Base-by-base conservation (phyloP, 495 filamentous ascomycete genomes). In the Xylaria venustula region DNA sequence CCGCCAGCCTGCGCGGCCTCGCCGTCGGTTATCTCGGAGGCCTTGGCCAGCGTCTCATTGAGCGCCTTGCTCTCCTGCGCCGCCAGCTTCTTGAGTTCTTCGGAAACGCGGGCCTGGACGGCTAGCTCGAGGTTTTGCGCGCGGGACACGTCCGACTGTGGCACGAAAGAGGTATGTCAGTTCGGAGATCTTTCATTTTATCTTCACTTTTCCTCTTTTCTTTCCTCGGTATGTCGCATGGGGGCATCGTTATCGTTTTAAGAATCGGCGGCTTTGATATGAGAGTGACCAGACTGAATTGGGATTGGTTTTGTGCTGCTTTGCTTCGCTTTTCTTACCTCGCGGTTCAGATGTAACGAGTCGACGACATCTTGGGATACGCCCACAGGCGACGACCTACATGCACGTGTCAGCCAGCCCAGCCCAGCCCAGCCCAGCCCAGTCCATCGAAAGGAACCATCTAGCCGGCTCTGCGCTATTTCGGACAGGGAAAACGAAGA, bases 281-380 rank as follows among this genome's bases (percentile, higher is more conserved):
- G n/a, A n/a, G n/a, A n/a, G n/a, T n/a, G n/a, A n/a, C n/a, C n/a
- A n/a, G n/a, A n/a, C n/a, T n/a, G n/a, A n/a, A n/a, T n/a, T n/a
- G n/a, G n/a, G n/a, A n/a, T n/a, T n/a, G n/a, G n/a, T n/a, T n/a
- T n/a, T n/a, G n/a, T n/a, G n/a, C n/a, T n/a, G n/a, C n/a, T n/a
- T n/a, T n/a, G n/a, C n/a, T n/a, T 7, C 37, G 37, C 6, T 3
- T 40, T 15, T 66, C 79, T 68, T 79, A 97, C 94, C 86, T 98
- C 92, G 61, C 86, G 83, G 79, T 86, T 95, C 62, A 83, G 82
- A 67, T 97, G 88, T 59, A 98, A 83, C 58, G 87, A 84, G 45
- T 94, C 85, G 58, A 95, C 81, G 69, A 98, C 81, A 73, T 88
- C 86, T 64, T 88, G 85, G 55, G 93, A 97, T 77, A 97, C 92